phyloP scores from a whole-genome alignment of 1,284 basidiomycete species.

The Fomes fomentarius region DNA sequence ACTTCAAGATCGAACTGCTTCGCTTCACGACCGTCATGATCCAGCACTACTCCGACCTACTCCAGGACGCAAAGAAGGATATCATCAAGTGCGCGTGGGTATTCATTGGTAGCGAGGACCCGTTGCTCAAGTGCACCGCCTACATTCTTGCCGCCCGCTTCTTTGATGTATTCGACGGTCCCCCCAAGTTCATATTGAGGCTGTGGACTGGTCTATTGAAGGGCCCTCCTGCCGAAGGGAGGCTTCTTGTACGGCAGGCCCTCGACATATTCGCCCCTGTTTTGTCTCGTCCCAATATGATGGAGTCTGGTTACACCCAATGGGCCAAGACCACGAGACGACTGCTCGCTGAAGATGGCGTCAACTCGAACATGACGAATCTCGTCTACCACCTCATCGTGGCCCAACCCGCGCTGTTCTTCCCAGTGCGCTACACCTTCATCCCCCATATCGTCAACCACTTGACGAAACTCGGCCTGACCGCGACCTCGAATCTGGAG shows the following conservation, averaged over 20 bases:
- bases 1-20: conserved; percentile 89
- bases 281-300: conserved; percentile 62
- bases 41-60: conserved; percentile 77
- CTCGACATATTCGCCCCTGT: conserved; percentile 91
- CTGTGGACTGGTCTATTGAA: conserved; percentile 95
- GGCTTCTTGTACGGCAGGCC: conserved; percentile 83
- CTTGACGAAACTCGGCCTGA: conserved; percentile 86
- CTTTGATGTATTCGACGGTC: conserved; percentile 90
- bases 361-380: conserved; percentile 80
- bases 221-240: conserved; percentile 81
- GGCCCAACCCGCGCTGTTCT: conserved; percentile 92
- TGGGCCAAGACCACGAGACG: conserved; percentile 94
- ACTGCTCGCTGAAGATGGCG: conserved; percentile 89
- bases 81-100: conserved; percentile 97
- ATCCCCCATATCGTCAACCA: conserved; percentile 96
- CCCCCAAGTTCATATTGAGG: conserved; percentile 92
- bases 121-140: conserved; percentile 93
- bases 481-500: conserved; percentile 76
- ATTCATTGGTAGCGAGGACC: conserved; percentile 85
- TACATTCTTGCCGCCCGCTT: conserved; percentile 95
- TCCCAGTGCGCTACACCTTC: conserved; percentile 91
- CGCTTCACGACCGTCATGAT: conserved; percentile 92
- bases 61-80: conserved; percentile 88
- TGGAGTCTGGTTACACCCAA: conserved; percentile 68
- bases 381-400: conserved; percentile 93